Base-by-base conservation (phyloP, 495 filamentous ascomycete species). In the Neurospora tetraspora region DNA sequence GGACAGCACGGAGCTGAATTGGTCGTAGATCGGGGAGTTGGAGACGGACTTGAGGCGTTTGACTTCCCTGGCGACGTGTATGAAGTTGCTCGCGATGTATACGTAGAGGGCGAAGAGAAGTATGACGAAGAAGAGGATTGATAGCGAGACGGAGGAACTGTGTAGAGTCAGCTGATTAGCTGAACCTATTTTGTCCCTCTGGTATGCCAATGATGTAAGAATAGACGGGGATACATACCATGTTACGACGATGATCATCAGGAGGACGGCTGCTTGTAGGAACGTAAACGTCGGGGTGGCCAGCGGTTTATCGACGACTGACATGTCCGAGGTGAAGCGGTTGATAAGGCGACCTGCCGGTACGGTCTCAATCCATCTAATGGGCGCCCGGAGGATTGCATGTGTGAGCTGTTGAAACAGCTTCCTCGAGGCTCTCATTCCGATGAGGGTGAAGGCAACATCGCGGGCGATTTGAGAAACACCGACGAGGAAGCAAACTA, bases 21-120 rank as follows among this genome's bases (percentile, higher is more conserved):
- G 86, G 42, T 90, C 89, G 72, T 90, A 90, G 18, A 93, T 85
- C 3, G 90, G 90, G 7, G 85, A 87, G 72, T 88, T 88, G 3
- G 86, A 84, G 4, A 85, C 86, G 31, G 85, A 87, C 75, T 92
- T 88, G 0, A 92, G 81, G 6, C 91, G 82, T 75, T 92, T 92
- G 43, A 88, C 78, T 73, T 91, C 88, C 12, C 91, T 86, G 5
- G 91, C 90, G 10, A 85, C 89, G 1, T 79, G 75, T 12, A 93
- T 81, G 74, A 88, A 93, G 8, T 79, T 77, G 2, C 77, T 61
- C 10, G 89, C 85, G 4, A 76, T 72, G 14, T 69, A 71, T 14
- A 73, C 40, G 71, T 77, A 80, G 27, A 79, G 39, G 34, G 69
- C 6, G 43, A 78, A 74, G n/a, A 79, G 76, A 9, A 79, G 27